These are phyloP conservation scores for Neurospora sublineolata DNA, from an alignment of 495 filamentous ascomycete genomes.

Conservation along the genomic window DNA sequence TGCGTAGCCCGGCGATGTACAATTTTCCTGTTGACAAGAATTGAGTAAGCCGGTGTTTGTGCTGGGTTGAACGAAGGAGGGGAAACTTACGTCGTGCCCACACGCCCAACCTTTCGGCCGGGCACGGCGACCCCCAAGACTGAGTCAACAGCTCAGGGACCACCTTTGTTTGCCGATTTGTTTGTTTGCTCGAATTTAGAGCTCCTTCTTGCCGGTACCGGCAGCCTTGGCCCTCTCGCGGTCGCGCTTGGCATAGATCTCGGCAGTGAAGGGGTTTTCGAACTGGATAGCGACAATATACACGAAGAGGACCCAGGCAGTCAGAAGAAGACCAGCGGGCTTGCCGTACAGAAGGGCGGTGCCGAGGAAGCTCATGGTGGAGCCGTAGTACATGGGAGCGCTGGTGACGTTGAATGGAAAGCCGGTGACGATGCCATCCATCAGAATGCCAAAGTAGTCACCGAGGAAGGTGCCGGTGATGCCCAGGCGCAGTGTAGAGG, in stretches of 20 bases:
- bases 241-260: slow-evolving; percentile 88
- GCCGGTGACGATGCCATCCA: slow-evolving; percentile 83
- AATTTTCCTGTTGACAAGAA: not conserved
- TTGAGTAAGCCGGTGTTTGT: not conserved
- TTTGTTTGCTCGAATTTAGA: slow-evolving; percentile 12
- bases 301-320: slow-evolving; percentile 58
- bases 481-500: slow-evolving; percentile 84
- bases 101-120: not conserved
- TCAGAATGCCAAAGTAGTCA: slow-evolving; percentile 96
- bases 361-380: slow-evolving; percentile 81
- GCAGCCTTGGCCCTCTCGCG: slow-evolving; percentile 30
- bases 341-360: slow-evolving; percentile 81
- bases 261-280: slow-evolving; percentile 95
- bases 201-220: slow-evolving; percentile 32
- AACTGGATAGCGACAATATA: slow-evolving; percentile 78
- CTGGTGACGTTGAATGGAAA: slow-evolving; percentile 93
- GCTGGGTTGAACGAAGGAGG: not conserved
- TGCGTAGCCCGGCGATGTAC: not conserved
- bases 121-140: not conserved
- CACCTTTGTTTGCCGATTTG: not conserved
- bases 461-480: slow-evolving; percentile 94
- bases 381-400: slow-evolving; percentile 95
- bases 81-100: not conserved
- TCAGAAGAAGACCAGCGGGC: slow-evolving; percentile 75
- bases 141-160: not conserved